phyloP scores from a whole-genome alignment of 2,329 filamentous ascomycete genomes.

The Ophiocordyceps camponoti-leonardi region DNA sequence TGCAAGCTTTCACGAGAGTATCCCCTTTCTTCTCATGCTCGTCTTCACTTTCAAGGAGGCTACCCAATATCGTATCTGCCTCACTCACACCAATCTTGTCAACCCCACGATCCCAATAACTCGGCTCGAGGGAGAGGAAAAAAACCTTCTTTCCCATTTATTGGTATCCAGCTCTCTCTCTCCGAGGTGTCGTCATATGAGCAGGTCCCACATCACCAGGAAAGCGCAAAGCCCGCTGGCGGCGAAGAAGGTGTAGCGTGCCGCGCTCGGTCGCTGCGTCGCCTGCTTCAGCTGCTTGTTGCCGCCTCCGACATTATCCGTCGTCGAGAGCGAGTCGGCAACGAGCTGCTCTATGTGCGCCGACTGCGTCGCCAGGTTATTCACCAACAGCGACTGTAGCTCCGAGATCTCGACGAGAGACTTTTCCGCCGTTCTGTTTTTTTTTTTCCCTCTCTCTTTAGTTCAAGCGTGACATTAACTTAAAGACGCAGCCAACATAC shows the following conservation, averaged over 20 bases:
- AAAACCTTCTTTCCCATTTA: not conserved
- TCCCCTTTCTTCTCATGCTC: too few relatives aligned
- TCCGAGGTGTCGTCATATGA: conserved; percentile 23
- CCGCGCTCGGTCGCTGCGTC: conserved; percentile 51
- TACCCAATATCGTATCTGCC: too few relatives aligned
- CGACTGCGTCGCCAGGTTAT: conserved; percentile 70
- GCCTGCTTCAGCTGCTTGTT: conserved; percentile 87
- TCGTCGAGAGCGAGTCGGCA: conserved; percentile 62
- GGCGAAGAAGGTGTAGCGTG: conserved; percentile 66
- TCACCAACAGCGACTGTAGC: conserved; percentile 74
- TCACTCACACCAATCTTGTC: too few relatives aligned
- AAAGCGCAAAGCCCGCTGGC: conserved; percentile 59
- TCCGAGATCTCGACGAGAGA: conserved; percentile 86
- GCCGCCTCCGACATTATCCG: conserved; percentile 72
- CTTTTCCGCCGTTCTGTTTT: conserved; percentile 65
- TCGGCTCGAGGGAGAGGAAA: not conserved
- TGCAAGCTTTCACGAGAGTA: too few relatives aligned
- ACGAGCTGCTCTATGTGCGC: conserved; percentile 83
- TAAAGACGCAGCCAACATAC: conserved; percentile 33
- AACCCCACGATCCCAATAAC: not conserved
- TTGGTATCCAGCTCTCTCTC: not conserved
- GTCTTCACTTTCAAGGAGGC: too few relatives aligned
- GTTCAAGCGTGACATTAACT: conserved; percentile 1
- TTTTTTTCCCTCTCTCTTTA: conserved; percentile 29
- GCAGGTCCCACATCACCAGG: conserved; percentile 61